Conservation (phyloP, 345 rosid species). For the Aquilaria yunnanensis region DNA sequence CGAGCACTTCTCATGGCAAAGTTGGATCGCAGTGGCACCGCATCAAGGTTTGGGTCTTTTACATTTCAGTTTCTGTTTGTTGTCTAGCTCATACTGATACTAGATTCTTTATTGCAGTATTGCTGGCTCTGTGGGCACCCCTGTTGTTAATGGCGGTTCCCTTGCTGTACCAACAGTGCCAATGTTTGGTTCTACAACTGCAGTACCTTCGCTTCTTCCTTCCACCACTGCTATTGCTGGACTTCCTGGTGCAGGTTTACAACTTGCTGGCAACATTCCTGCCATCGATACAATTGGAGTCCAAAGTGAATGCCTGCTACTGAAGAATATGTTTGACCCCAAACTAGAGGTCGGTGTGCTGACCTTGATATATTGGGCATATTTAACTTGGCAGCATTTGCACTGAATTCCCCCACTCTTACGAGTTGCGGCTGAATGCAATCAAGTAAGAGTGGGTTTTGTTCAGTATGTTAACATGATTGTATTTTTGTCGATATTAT, state of each 20-base stretch:
- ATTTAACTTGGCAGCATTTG: not conserved
- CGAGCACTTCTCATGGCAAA: conserved; percentile 88
- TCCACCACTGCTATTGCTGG: conserved; percentile 54
- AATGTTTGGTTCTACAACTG: conserved; percentile 33
- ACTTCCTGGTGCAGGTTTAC: conserved; percentile 42
- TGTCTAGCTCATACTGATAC: conserved; percentile 6
- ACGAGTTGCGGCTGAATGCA: too few species aligned
- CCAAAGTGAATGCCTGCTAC: conserved; percentile 73
- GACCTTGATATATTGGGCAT: not conserved
- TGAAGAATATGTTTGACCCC: conserved; percentile 98
- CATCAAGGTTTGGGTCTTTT: conserved; percentile 51
- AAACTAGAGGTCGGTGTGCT: conserved; percentile 49
- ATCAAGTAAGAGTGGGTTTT: too few species aligned
- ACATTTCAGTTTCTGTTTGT: not conserved
- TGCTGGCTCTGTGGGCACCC: conserved; percentile 27
- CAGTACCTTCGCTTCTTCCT: conserved; percentile 40
- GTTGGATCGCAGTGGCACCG: conserved; percentile 84
- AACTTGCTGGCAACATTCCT: conserved; percentile 39
- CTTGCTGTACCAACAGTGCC: conserved; percentile 37
- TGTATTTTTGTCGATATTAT: not conserved
- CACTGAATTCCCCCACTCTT: not conserved
- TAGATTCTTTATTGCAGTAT: conserved; percentile 20
- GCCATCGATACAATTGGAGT: conserved; percentile 51
- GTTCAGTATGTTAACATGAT: not conserved
- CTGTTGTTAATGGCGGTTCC: conserved; percentile 36